phyloP scores from a whole-genome alignment of 176 grass and related monocot genomes.

The Raddia distichophylla region DNA sequence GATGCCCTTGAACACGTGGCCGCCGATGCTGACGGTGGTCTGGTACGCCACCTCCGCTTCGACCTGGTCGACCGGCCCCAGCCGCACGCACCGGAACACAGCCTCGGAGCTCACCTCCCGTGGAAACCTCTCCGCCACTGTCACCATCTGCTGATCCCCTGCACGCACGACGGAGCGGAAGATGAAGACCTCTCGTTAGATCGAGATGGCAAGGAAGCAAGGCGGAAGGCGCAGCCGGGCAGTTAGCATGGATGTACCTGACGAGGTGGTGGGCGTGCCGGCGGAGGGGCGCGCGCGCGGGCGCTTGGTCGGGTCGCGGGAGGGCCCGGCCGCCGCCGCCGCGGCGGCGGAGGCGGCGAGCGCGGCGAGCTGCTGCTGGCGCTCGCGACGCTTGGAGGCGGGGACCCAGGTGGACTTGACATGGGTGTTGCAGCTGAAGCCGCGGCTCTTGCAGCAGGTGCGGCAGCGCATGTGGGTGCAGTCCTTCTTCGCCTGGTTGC shows the following conservation, averaged over 20 bases:
- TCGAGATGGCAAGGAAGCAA: background rate
- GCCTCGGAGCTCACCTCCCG: slow-evolving; percentile 86
- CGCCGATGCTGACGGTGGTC: slow-evolving; percentile 80
- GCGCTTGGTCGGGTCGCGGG: slow-evolving; percentile 57
- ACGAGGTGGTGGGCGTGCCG: slow-evolving; percentile 51
- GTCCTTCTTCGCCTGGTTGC: slow-evolving; percentile 98
- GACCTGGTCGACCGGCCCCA: slow-evolving; percentile 67
- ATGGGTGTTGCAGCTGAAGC: slow-evolving; percentile 74
- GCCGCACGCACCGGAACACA: slow-evolving; percentile 80
- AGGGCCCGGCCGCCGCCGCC: slow-evolving; percentile 30
- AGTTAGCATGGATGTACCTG: slow-evolving; percentile 38
- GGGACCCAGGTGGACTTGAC: slow-evolving; percentile 96
- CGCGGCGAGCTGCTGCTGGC: slow-evolving; percentile 65
- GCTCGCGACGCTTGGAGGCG: slow-evolving; percentile 82
- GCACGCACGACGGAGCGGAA: background rate
- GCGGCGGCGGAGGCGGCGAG: slow-evolving; percentile 41
- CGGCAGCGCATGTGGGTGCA: slow-evolving; percentile 83
- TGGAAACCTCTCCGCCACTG: slow-evolving; percentile 63
- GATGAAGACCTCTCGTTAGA: background rate
- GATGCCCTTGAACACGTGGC: slow-evolving; percentile 94
- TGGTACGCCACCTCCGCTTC: slow-evolving; percentile 89
- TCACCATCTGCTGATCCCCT: slow-evolving; percentile 63
- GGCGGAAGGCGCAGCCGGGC: background rate
- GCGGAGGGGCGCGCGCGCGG: slow-evolving; percentile 27
- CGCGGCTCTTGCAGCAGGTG: slow-evolving; percentile 96